These are phyloP conservation scores for Prunus mume DNA, from an alignment of 306 rosid genomes.

Conservation along the genomic window DNA sequence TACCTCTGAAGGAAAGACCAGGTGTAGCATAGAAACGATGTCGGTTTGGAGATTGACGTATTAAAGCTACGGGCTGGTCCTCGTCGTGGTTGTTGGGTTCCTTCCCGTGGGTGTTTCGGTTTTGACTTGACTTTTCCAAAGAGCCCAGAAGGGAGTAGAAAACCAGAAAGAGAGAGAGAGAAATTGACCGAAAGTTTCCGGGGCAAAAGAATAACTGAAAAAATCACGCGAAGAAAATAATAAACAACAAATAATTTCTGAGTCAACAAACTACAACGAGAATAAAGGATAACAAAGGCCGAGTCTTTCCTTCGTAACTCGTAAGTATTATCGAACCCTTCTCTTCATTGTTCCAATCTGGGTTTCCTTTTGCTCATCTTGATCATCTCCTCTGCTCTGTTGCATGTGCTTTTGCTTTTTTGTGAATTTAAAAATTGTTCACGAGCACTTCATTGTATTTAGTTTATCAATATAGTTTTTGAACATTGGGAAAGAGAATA, in stretches of 20 bases:
- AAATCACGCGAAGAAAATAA: not conserved
- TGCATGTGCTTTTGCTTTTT: not conserved
- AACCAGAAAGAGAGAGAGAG: not conserved
- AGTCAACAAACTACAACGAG: conserved; percentile 40
- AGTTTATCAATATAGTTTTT: not conserved
- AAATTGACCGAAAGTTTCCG: conserved; percentile 6
- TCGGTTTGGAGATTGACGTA: not conserved
- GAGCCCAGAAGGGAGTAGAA: conserved; percentile 7
- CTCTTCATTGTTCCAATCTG: conserved; percentile 3
- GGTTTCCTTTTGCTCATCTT: not conserved
- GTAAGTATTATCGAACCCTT: conserved; percentile 22
- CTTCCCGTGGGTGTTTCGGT: not conserved
- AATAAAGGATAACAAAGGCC: conserved; percentile 18
- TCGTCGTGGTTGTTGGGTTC: not conserved
- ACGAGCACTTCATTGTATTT: not conserved
- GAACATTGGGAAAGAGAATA: not conserved
- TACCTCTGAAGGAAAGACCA: not conserved
- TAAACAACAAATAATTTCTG: conserved; percentile 1
- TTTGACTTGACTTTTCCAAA: conserved; percentile 6
- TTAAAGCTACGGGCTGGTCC: not conserved
- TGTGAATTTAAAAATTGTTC: not conserved
- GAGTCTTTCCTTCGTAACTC: conserved; percentile 21
- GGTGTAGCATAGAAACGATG: not conserved
- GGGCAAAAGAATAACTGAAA: conserved; percentile 3
- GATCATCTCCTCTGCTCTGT: not conserved